Percentiles rank a stretch among this genome's conserved stretches.
These are phyloP conservation scores for Capillidium rhysosporum DNA, from an alignment of 371 early-diverging fungal species.

Conservation along the genomic window DNA sequence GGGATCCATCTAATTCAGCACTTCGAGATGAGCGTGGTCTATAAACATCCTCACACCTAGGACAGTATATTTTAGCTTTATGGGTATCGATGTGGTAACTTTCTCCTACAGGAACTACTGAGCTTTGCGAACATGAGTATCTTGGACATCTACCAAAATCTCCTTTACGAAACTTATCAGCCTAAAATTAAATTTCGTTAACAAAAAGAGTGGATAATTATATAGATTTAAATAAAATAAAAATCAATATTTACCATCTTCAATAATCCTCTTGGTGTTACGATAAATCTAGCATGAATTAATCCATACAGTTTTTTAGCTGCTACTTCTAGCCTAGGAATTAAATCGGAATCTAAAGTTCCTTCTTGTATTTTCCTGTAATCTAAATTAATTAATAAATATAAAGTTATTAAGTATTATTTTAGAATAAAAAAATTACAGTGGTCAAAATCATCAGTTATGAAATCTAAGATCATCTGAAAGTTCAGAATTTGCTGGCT, in stretches of 20 bases:
- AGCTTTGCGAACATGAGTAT: slow-evolving; percentile 64
- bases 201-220: too few species aligned
- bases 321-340: slow-evolving; percentile 30
- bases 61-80: slow-evolving; percentile 82
- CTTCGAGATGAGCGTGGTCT: slow-evolving; percentile 67
- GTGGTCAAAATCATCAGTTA: slow-evolving; percentile 54
- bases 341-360: slow-evolving; percentile 24
- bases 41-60: slow-evolving; percentile 88
- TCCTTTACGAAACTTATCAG: slow-evolving; percentile 67
- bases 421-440: slow-evolving; percentile 9
- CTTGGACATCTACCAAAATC: slow-evolving; percentile 95
- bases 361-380: slow-evolving; percentile 48
- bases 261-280: slow-evolving; percentile 66
- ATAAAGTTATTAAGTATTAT: not conserved
- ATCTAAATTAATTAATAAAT: slow-evolving; percentile 1
- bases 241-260: slow-evolving; percentile 42
- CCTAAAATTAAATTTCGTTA: slow-evolving; percentile 14
- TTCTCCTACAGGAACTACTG: slow-evolving; percentile 76
- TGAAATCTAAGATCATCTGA: slow-evolving; percentile 72
- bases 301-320: slow-evolving; percentile 79
- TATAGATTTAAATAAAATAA: not conserved
- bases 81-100: slow-evolving; percentile 64
- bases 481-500: slow-evolving; percentile 51
- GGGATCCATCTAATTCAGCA: slow-evolving; percentile 83
- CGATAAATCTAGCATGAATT: slow-evolving; percentile 82